Percentiles rank a stretch among this genome's conserved stretches.
phyloP scores from a whole-genome alignment of 23 red algal species.

The Gracilaria vermiculophylla region DNA sequence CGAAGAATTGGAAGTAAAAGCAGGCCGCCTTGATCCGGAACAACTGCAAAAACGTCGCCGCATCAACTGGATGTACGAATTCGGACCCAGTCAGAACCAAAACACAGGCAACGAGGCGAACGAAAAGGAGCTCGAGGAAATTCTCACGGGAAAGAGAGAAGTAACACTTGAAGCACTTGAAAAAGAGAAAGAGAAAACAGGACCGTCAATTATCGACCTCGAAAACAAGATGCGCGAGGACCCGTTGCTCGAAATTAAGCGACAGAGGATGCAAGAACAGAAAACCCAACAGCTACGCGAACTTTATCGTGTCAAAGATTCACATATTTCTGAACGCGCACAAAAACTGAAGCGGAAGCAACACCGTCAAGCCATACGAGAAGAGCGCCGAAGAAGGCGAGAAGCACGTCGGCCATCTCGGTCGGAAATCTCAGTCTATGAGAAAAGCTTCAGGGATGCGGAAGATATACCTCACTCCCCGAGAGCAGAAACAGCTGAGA shows the following conservation, averaged over 20 bases:
- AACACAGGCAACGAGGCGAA: not conserved
- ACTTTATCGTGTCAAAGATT: not conserved
- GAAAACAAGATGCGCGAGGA: constrained; percentile 83
- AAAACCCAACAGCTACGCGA: not conserved
- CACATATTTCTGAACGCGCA: not conserved
- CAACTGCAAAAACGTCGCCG: constrained; percentile 57
- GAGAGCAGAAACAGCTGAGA: not conserved
- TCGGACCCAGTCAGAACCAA: constrained; percentile 4
- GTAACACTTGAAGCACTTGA: not conserved
- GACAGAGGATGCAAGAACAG: not conserved
- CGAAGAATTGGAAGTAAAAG: constrained; percentile 63
- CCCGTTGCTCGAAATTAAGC: constrained; percentile 69
- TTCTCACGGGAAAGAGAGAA: constrained; percentile 56
- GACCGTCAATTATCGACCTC: constrained; percentile 38
- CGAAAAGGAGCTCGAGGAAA: constrained; percentile 47
- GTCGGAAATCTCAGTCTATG: not conserved
- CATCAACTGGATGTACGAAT: constrained; percentile 91
- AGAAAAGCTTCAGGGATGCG: not conserved
- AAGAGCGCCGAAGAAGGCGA: constrained; percentile 21
- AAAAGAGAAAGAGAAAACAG: not conserved
- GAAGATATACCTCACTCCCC: not conserved
- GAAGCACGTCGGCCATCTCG: not conserved
- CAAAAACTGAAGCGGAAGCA: constrained; percentile 19
- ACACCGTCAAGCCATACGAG: not conserved
- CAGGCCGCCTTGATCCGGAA: constrained; percentile 68